Conservation (phyloP, 2,329 filamentous ascomycete genomes). For the Penicillium paneum region DNA sequence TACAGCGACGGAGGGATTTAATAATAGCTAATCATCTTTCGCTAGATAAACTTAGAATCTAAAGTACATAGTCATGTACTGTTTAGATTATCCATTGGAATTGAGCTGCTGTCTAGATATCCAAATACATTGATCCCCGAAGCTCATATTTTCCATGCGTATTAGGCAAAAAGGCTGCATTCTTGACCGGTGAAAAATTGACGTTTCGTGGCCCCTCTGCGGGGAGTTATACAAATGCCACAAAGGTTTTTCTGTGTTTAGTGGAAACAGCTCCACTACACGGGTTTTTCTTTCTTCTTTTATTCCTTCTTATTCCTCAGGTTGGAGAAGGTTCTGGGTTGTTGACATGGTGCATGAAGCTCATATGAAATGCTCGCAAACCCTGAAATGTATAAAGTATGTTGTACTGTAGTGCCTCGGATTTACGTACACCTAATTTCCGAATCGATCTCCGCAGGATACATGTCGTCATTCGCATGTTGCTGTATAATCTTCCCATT, state of each 20-base stretch:
- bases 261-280: conserved; percentile 19
- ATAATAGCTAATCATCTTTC: background rate
- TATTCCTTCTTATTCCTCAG: conserved; percentile 18
- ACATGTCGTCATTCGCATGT: background rate
- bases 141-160: background rate
- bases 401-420: background rate
- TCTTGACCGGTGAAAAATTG: conserved; percentile 20
- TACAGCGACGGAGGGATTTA: no score
- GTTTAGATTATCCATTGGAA: background rate
- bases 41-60: background rate
- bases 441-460: background rate
- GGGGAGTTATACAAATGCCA: conserved; percentile 16
- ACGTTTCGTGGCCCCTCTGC: conserved; percentile 22
- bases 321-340: conserved; percentile 15
- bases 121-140: background rate
- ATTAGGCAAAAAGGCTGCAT: conserved; percentile 1
- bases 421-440: background rate
- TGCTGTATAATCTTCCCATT: background rate
- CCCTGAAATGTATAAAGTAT: background rate
- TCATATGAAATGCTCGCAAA: conserved; percentile 2
- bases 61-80: background rate
- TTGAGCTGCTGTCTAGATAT: background rate
- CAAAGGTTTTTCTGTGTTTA: conserved; percentile 19
- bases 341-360: conserved; percentile 23
- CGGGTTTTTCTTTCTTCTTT: conserved; percentile 18